Evolutionary conservation across 139 green algal species (phyloP).

Genomic region (Tetraselmis chui): DNA sequence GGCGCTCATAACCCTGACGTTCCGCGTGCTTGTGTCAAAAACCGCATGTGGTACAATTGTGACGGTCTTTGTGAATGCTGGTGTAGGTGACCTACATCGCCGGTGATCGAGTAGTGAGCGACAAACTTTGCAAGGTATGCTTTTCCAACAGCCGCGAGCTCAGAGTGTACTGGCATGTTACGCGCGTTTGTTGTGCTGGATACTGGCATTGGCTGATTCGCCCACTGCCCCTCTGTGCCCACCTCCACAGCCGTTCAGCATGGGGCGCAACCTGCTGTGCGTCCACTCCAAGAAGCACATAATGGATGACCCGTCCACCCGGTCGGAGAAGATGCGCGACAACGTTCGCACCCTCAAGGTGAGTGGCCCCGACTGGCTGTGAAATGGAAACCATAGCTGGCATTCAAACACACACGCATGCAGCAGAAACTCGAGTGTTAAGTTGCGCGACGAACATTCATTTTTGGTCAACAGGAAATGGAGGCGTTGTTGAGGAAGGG

Average conservation of each 20-base stretch:
- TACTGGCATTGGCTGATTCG: too few species aligned
- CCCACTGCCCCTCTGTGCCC: too few species aligned
- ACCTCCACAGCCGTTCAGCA: constrained; percentile 84
- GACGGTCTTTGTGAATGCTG: not conserved
- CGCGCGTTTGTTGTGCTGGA: too few species aligned
- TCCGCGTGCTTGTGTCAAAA: not conserved
- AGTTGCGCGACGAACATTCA: too few species aligned
- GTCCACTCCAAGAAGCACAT: constrained; percentile 98
- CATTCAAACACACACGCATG: too few species aligned
- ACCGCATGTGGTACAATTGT: not conserved
- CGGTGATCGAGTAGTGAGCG: constrained; percentile 90
- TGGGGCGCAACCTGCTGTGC: constrained; percentile 99
- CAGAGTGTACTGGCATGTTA: too few species aligned
- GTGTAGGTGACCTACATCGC: constrained; percentile 57
- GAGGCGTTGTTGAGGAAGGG: constrained; percentile 35
- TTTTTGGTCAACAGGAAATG: constrained; percentile 45
- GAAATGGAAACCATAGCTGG: too few species aligned
- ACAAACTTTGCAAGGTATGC: constrained; percentile 80
- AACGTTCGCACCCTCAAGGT: constrained; percentile 75
- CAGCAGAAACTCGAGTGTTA: too few species aligned
- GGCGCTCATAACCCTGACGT: not conserved
- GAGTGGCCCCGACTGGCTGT: too few species aligned
- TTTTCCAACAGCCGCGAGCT: too few species aligned
- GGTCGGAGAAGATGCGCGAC: constrained; percentile 74
- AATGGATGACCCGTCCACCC: constrained; percentile 82